Base-by-base conservation (phyloP, 1,284 basidiomycete genomes). In the Ustilago lituana region DNA sequence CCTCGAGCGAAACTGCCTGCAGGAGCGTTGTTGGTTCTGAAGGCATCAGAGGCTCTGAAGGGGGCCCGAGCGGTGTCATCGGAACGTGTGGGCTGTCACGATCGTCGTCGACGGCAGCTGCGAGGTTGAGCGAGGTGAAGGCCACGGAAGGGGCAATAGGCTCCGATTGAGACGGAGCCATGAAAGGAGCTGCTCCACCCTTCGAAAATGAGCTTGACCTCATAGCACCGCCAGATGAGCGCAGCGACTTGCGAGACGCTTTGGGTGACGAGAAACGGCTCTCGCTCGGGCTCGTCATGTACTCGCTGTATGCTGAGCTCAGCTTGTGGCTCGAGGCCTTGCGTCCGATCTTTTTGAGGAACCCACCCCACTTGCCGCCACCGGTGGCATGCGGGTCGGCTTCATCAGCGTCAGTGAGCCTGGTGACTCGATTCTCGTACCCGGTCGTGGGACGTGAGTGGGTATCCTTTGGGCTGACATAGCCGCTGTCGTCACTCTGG, bases 321-420 rank as follows among this genome's bases (percentile, higher is more conserved):
- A 71, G 59, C 52, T 44, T 62, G 23, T 53, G 47, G 38, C 59
- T 67, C 23, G 68, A 71, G 10, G 58, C 60, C 39, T 71, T 71
- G 27, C 68, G 58, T n/a, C 69, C 64, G 15, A 72, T 72, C 53
- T 72, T 72, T 32, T 72, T 72, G 33, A 67, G 57, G 45, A 72
- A 63, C 0, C 58, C 59, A 23, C 64, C 64, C 69, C 69, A 72
- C 41, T 69, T 72, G 47, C 59, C 47, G n/a, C 56, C 45, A 12
- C 36, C 23, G 15, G 47, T 15, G 15, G 39, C 33, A 10, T 44
- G 54, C n/a, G 48, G 33, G 12, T 57, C 60, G 1, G 19, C 38
- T n/a, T 50, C 60, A 15, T 63, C 57, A 2, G 31, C 44, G 22
- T 20, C 32, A 4, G 44, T 47, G 3, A 31, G 29, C 23, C 45